A percentile compares a stretch with the other conserved stretches of the same genome.
Conservation (phyloP, 1,139 yeast species). For the Hansenula lynferdii region DNA sequence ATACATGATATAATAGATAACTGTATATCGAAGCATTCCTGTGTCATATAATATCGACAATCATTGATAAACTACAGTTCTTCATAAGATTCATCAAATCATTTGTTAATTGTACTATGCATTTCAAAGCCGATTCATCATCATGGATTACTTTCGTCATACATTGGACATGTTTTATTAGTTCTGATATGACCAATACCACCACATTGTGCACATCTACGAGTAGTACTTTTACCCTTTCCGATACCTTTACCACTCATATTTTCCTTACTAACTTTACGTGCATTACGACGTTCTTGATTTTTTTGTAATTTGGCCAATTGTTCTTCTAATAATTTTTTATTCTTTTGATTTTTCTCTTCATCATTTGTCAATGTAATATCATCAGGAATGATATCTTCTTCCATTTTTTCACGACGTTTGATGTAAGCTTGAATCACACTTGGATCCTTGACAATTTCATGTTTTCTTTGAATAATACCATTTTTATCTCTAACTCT, state of each 20-base stretch:
- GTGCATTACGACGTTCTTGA: constrained; percentile 55
- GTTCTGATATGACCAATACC: constrained; percentile 94
- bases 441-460: constrained; percentile 76
- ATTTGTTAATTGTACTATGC: no score
- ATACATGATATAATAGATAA: no score
- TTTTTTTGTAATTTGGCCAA: constrained; percentile 80
- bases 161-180: constrained; percentile 85
- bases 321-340: constrained; percentile 77
- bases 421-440: constrained; percentile 83
- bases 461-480: constrained; percentile 76
- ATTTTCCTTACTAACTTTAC: constrained; percentile 40
- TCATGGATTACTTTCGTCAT: constrained; percentile 32
- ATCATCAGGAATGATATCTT: constrained; percentile 49
- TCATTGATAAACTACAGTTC: no score
- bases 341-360: constrained; percentile 74
- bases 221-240: constrained; percentile 71
- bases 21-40: no score
- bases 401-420: constrained; percentile 75
- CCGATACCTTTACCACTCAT: constrained; percentile 63
- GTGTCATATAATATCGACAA: no score
- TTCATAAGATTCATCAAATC: no score
- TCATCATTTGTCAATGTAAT: constrained; percentile 80
- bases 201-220: constrained; percentile 94
- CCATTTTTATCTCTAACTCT: constrained; percentile 83
- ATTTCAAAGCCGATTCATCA: neutral